These are phyloP conservation scores for Hortiboletus campestris DNA, from an alignment of 768 basidiomycete species.

Conservation along the genomic window DNA sequence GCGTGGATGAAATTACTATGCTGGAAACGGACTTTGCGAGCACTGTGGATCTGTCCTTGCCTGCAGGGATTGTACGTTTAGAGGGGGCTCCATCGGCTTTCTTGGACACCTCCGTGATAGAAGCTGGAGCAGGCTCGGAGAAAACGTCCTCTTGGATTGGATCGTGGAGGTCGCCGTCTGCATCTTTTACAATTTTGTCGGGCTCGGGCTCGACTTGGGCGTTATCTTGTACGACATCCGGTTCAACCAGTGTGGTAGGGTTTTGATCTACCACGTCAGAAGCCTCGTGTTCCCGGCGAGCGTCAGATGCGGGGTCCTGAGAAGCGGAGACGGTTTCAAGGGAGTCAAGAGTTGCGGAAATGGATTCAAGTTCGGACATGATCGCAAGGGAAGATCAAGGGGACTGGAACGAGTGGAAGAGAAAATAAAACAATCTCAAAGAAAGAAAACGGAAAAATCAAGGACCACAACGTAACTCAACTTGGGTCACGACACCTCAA, in stretches of 20 bases:
- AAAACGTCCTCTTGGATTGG: slow-evolving; percentile 25
- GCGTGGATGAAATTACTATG: slow-evolving; percentile 52
- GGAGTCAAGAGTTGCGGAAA: slow-evolving; percentile 20
- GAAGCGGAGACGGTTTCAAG: slow-evolving; percentile 22
- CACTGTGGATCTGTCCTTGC: slow-evolving; percentile 36
- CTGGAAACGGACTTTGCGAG: slow-evolving; percentile 41
- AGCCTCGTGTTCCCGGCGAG: slow-evolving; percentile 40
- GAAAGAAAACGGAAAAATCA: slow-evolving; percentile 10
- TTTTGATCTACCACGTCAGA: slow-evolving; percentile 34
- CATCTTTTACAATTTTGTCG: slow-evolving; percentile 16
- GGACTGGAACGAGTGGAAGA: slow-evolving; percentile 7
- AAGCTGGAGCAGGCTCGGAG: slow-evolving; percentile 13
- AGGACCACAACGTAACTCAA: slow-evolving; percentile 12
- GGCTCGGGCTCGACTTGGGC: slow-evolving; percentile 10
- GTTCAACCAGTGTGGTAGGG: slow-evolving; percentile 17
- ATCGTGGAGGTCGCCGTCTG: slow-evolving; percentile 17
- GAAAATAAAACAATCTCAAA: slow-evolving; percentile 6
- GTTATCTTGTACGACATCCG: slow-evolving; percentile 21
- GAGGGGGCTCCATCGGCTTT: slow-evolving; percentile 23
- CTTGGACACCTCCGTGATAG: slow-evolving; percentile 23
- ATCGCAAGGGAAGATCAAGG: slow-evolving; percentile 12
- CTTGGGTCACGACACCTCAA: slow-evolving; percentile 6
- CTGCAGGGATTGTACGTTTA: slow-evolving; percentile 22
- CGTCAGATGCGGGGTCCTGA: slow-evolving; percentile 21
- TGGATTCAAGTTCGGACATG: slow-evolving; percentile 39